Base-by-base conservation (phyloP, 2,329 filamentous ascomycete species). In the Colletotrichum ledebouriae region DNA sequence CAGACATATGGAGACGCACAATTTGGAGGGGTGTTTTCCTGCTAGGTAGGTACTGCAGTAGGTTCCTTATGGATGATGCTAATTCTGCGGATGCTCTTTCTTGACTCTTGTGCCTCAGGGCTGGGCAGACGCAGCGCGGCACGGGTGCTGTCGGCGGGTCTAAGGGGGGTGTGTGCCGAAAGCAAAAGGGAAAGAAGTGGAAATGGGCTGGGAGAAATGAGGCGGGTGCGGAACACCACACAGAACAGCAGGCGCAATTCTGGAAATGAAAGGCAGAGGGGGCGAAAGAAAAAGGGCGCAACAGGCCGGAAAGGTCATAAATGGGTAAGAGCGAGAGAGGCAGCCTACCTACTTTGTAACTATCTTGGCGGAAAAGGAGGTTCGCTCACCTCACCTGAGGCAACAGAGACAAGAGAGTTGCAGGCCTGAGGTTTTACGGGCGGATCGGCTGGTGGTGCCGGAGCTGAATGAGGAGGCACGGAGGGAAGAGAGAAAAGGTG, bases 381-480 rank as follows among this genome's bases (percentile, higher is more conserved):
- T 29, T 29, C 29, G 6, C 29, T 29, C 25, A 29, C 6, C 25
- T 29, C 25, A 29, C 29, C 6, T 29, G 29, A 29, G 29, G 25
- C 25, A 25, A 4, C 25, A 25, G 25, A 25, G 25, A 25, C 25
- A 25, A 25, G 25, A 25, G 25, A 25, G 25, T 4, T 4, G 25
- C 25, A 2, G 29, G 29, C 62, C 56, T 66, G 56, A 57, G 62
- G 66, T 49, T 63, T 49, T 50, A 70, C 69, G 65, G 69, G 66
- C 57, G 61, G 66, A 69, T 69, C 69, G 69, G 69, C 66, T 69
- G 69, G 39, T 62, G 69, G 60, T 66, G 69, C 69, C 69, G 69
- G 69, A 69, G 65, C 68, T 70, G 64, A 59, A 52, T 64, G 60
- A 64, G 49, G 56, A 63, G 41, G 5, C 6, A 39, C 37, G 55